These are phyloP conservation scores for Gossypium laxum DNA, from an alignment of 441 rosid species.

Conservation along the genomic window DNA sequence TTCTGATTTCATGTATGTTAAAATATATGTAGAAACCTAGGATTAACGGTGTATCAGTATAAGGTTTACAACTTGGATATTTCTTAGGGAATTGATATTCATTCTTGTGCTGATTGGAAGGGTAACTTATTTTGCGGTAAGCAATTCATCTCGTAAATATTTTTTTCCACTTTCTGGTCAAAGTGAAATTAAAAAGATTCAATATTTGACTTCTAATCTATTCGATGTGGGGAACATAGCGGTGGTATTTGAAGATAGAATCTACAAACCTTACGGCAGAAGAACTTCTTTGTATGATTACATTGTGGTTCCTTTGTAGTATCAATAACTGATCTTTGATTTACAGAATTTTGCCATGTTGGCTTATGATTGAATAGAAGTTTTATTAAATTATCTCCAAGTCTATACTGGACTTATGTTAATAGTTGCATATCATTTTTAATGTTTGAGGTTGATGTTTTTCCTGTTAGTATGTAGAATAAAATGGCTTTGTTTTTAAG, in stretches of 20 bases:
- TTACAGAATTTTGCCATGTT: not conserved
- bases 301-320: not conserved
- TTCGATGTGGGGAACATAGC: not conserved
- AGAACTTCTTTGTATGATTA: not conserved
- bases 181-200: not conserved
- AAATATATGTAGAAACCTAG: not conserved
- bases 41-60: not conserved
- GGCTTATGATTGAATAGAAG: conserved; percentile 3
- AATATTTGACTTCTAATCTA: not conserved
- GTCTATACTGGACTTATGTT: not conserved
- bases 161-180: not conserved
- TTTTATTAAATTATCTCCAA: not conserved
- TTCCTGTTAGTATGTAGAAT: not conserved
- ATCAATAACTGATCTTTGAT: conserved; percentile 1
- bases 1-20: not conserved
- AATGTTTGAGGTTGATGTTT: not conserved
- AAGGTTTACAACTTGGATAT: not conserved
- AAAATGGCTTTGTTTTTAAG: not conserved
- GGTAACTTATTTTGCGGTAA: not conserved
- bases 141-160: not conserved
- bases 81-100: not conserved
- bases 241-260: not conserved
- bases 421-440: not conserved
- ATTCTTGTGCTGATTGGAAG: not conserved
- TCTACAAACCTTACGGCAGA: not conserved